Evolutionary conservation across 164 flowering plant genomes (phyloP), one percentile per base, ranked within the genome.

Genomic region (Stephania yunnanensis): DNA sequence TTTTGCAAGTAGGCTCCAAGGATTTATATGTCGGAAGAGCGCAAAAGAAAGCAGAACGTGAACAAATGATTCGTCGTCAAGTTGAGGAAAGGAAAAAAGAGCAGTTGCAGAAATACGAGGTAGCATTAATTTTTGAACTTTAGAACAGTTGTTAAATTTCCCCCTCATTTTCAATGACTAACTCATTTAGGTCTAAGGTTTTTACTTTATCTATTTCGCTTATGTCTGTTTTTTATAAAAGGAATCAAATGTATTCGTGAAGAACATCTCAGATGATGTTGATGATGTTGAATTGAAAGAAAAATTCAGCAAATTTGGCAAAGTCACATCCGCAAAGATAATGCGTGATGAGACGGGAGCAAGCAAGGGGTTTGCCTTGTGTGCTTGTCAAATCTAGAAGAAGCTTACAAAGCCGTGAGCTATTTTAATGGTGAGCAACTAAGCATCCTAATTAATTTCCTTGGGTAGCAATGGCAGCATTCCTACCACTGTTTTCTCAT

Each of bases 1-100:
- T 25, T 68, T 68, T 1, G 17, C 20, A 10, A 68, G 63, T 77
- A 87, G 90, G 88, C 53, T 82, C 83, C 7, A 85, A 84, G 78
- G 77, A 25, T 20, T 19, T 86, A 73, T 84, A 45, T 82, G 89
- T 83, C 6, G 84, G 79, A 71, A 84, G 81, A 80, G 88, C 89
- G 70, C 84, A 76, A 66, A 85, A 74, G 82, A 85, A 86, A 80
- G 78, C 81, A 11, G 87, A 87, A 61, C 82, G 86, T 58, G 75
- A 69, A 70, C 76, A 75, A 79, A 19, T 74, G 11, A 19, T 84
- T 45, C 77, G 31, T 45, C 77, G 31, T 7, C 69, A 71, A 15
- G 55, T 7, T 25, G 52, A 75, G 73, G 73, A 76, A 12, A 68
- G 2, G 29, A 61, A 12, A 46, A 68, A 67, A 25, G 30, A 17